phyloP scores from a whole-genome alignment of 768 basidiomycete genomes.

The Rhodotorula graminis region DNA sequence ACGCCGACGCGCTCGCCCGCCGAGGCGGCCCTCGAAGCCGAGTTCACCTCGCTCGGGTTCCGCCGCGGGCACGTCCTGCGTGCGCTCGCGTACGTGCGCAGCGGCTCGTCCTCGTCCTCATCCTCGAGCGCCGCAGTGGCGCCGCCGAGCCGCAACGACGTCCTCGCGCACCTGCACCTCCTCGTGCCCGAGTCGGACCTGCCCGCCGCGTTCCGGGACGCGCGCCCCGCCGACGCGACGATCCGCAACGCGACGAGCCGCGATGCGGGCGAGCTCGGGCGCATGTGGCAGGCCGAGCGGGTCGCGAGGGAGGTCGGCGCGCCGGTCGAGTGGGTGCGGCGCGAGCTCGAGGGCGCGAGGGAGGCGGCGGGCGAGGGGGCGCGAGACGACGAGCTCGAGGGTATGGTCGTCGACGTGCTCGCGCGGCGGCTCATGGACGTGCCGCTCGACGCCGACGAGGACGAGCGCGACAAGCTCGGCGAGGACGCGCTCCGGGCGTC shows the following conservation, averaged over 20 bases:
- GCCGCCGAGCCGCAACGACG: slow-evolving; percentile 65
- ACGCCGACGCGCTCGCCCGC: slow-evolving; percentile 44
- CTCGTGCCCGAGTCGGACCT: slow-evolving; percentile 82
- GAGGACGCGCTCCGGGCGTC: not conserved
- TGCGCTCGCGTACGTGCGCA: slow-evolving; percentile 57
- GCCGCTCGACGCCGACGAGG: not conserved
- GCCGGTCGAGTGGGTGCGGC: slow-evolving; percentile 27
- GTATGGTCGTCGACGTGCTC: not conserved
- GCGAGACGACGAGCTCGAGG: slow-evolving; percentile 5
- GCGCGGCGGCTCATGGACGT: slow-evolving; percentile 8
- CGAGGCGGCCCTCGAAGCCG: slow-evolving; percentile 52
- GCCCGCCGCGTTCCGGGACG: slow-evolving; percentile 51
- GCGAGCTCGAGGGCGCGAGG: slow-evolving; percentile 3
- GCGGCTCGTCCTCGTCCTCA: too few species aligned
- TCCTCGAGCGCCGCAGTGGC: slow-evolving; percentile 47
- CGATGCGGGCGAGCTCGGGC: slow-evolving; percentile 34
- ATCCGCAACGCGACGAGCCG: slow-evolving; percentile 33
- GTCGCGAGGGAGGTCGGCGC: slow-evolving; percentile 35
- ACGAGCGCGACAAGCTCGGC: slow-evolving; percentile 19
- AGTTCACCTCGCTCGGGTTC: slow-evolving; percentile 68
- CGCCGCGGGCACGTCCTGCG: slow-evolving; percentile 47
- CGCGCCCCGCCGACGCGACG: slow-evolving; percentile 33
- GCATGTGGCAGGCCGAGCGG: slow-evolving; percentile 39
- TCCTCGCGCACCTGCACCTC: slow-evolving; percentile 76
- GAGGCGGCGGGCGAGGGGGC: not conserved